Evolutionary conservation across 805 yeast genomes (phyloP).

Genomic region (Hanseniaspora taiwanica): DNA sequence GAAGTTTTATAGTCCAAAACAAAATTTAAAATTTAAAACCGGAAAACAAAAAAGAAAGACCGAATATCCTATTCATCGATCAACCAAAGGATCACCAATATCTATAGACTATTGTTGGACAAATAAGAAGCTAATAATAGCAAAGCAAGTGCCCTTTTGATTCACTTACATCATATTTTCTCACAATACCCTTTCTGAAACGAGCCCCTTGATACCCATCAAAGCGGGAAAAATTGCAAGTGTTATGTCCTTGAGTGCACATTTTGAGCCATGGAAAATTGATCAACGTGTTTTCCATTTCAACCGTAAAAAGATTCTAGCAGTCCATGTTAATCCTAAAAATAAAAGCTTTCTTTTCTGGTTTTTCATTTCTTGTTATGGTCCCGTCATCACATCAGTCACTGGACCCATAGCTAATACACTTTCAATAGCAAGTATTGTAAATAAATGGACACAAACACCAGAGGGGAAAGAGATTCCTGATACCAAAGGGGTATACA

Average conservation of each 20-base stretch:
- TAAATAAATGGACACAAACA: conserved; percentile 49
- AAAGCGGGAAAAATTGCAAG: not conserved
- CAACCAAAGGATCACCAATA: too few relatives aligned
- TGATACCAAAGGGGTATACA: conserved; percentile 33
- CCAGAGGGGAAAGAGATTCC: conserved; percentile 14
- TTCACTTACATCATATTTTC: too few relatives aligned
- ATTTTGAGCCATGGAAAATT: not conserved
- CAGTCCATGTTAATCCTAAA: conserved; percentile 17
- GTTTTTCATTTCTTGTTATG: conserved; percentile 53
- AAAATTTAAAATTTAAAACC: too few relatives aligned
- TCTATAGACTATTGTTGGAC: too few relatives aligned
- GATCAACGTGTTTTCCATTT: conserved; percentile 9
- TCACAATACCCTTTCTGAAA: too few relatives aligned
- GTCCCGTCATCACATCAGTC: conserved; percentile 69
- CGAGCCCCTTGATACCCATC: not conserved
- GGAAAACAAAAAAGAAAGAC: too few relatives aligned
- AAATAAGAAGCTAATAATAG: too few relatives aligned
- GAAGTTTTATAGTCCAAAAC: too few relatives aligned
- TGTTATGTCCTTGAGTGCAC: not conserved
- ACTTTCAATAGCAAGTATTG: conserved; percentile 57
- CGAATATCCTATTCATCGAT: too few relatives aligned
- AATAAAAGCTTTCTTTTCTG: conserved; percentile 27
- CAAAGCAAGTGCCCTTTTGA: too few relatives aligned
- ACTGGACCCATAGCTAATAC: conserved; percentile 69
- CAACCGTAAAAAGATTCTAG: conserved; percentile 15